Evolutionary conservation across 139 green algal genomes (phyloP), one percentile per base, ranked within the genome.

Genomic region (Chlamydomonas eustigma): DNA sequence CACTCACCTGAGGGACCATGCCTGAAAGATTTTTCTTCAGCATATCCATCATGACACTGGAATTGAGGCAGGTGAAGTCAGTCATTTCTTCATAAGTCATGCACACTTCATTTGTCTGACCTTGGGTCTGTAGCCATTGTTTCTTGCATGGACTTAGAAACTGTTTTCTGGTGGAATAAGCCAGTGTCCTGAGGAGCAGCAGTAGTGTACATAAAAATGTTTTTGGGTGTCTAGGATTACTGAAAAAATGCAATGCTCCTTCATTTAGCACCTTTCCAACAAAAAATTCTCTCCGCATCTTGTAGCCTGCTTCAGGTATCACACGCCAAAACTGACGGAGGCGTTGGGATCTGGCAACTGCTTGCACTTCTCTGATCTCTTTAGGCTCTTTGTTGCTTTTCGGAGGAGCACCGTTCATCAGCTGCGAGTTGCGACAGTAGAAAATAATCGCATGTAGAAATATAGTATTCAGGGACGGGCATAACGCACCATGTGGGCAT

Each of bases 81-180:
- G n/a, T n/a, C n/a, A n/a, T n/a, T n/a, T n/a, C n/a, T n/a, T n/a
- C n/a, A n/a, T n/a, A n/a, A n/a, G n/a, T n/a, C n/a, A n/a, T n/a
- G n/a, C n/a, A n/a, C n/a, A n/a, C n/a, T n/a, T n/a, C n/a, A n/a
- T n/a, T n/a, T n/a, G n/a, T n/a, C n/a, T n/a, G n/a, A n/a, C n/a
- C n/a, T n/a, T n/a, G 92, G 93, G 82, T 97, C 94, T 44, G 84
- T 92, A 64, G 92, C 91, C 89, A 97, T 94, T 69, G 90, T 82
- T 76, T 97, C 91, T 63, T 96, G 87, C 79, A 91, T 88, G 33
- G 82, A 77, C 31, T 81, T 83, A 0, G 79, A 78, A 68, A 85
- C 75, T 5, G 87, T 65, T 71, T 89, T 90, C 63, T 91, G 69
- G 34, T 83, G 80, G 39, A 97, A 88, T 0, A 93, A 65, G 2